Evolutionary conservation across 1,284 basidiomycete species (phyloP).

Genomic region (Puccinia horiana): DNA sequence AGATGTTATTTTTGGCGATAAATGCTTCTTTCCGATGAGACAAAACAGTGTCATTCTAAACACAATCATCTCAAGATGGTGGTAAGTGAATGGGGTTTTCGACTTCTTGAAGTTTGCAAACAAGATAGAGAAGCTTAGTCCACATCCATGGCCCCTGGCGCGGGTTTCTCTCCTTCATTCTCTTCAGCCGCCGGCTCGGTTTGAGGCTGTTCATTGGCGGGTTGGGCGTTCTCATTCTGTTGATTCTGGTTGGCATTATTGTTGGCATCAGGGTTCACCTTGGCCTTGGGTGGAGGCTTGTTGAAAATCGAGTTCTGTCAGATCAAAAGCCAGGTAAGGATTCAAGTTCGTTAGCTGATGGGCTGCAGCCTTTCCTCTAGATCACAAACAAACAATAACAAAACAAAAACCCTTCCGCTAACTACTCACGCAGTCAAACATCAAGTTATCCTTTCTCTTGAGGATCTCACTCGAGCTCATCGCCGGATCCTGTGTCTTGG

Average conservation of each 20-base stretch:
- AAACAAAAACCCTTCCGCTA: neutral
- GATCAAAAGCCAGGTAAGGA: neutral
- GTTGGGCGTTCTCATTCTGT: slow-evolving; percentile 40
- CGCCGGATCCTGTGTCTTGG: slow-evolving; percentile 82
- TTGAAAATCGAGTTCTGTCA: slow-evolving; percentile 45
- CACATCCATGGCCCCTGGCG: slow-evolving; percentile 37
- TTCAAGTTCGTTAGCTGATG: neutral
- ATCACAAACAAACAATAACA: neutral
- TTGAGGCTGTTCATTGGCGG: slow-evolving; percentile 28
- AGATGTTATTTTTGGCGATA: neutral
- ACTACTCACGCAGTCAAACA: slow-evolving; percentile 60
- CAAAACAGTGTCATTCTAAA: neutral
- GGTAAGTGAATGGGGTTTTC: neutral
- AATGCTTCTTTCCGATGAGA: neutral
- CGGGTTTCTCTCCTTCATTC: slow-evolving; percentile 4
- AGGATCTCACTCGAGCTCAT: slow-evolving; percentile 75
- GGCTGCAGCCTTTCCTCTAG: neutral
- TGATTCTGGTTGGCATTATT: slow-evolving; percentile 18
- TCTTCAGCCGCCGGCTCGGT: slow-evolving; percentile 27
- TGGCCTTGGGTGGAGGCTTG: slow-evolving; percentile 37
- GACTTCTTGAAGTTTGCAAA: neutral
- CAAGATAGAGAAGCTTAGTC: slow-evolving; percentile 18
- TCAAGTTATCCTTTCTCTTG: slow-evolving; percentile 84
- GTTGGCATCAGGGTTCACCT: slow-evolving; percentile 8
- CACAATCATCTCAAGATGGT: neutral